phyloP scores from a whole-genome alignment of 1,284 basidiomycete species.

The Cystobasidium sp. region DNA sequence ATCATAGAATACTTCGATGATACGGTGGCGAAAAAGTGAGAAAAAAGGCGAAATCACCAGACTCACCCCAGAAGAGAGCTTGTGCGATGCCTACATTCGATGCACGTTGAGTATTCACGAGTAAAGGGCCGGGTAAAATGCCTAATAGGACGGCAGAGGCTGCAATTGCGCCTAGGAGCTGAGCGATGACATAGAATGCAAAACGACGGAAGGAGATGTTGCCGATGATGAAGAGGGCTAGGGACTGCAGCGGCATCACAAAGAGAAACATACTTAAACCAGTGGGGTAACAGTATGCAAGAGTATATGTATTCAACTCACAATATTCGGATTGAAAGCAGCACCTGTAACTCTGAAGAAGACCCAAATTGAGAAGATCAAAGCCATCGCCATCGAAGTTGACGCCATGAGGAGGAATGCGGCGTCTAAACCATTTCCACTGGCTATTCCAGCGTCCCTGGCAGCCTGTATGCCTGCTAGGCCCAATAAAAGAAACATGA shows the following conservation, averaged over 20 bases:
- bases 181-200: conserved; percentile 66
- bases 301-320: background rate
- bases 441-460: too few species aligned
- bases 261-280: background rate
- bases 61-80: conserved; percentile 53
- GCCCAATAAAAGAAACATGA: conserved; percentile 66
- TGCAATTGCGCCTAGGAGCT: conserved; percentile 52
- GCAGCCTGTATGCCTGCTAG: conserved; percentile 68
- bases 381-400: conserved; percentile 36
- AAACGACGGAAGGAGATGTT: conserved; percentile 68
- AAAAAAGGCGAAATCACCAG: background rate
- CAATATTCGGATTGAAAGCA: conserved; percentile 70
- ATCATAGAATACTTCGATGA: too few species aligned
- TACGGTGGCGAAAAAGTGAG: background rate
- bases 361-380: conserved; percentile 39
- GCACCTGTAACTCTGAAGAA: conserved; percentile 53
- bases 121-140: conserved; percentile 66
- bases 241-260: conserved; percentile 54
- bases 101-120: conserved; percentile 62
- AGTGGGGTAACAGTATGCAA: background rate
- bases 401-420: conserved; percentile 38
- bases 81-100: conserved; percentile 63
- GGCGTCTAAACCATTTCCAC: background rate
- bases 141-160: conserved; percentile 67
- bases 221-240: conserved; percentile 67